Evolutionary conservation across 257 asterid species (phyloP).

Genomic region (Solanum chaucha): DNA sequence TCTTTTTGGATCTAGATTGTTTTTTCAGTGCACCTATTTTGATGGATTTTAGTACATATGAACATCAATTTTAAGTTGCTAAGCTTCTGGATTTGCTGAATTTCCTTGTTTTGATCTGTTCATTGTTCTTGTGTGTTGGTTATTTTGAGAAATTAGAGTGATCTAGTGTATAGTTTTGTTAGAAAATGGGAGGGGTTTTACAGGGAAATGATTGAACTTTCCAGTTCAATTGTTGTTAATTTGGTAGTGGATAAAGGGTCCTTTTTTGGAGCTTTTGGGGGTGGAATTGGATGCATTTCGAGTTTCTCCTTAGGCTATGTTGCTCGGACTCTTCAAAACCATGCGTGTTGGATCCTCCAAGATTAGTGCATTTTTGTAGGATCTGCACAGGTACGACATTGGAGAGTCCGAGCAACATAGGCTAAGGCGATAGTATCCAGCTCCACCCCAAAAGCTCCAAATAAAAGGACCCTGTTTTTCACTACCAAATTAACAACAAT

Average conservation of each 20-base stretch:
- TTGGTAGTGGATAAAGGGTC: background rate
- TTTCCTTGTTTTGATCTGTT: background rate
- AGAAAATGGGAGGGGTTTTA: background rate
- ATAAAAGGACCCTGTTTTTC: background rate
- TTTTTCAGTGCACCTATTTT: background rate
- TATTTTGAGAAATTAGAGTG: background rate
- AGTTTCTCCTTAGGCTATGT: background rate
- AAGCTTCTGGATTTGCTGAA: background rate
- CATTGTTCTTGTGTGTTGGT: background rate
- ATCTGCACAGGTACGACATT: background rate
- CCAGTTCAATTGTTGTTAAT: background rate
- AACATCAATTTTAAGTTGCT: background rate
- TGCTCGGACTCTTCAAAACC: background rate
- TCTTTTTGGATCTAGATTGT: constrained; percentile 11
- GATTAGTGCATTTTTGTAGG: background rate
- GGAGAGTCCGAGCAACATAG: background rate
- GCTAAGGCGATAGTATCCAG: background rate
- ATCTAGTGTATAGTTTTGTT: background rate
- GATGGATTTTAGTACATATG: background rate
- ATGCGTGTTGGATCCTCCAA: background rate
- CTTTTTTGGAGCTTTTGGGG: background rate
- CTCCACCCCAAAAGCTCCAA: background rate
- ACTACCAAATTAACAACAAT: background rate
- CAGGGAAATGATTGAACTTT: background rate
- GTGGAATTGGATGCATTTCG: background rate